phyloP scores from a whole-genome alignment of 2,329 filamentous ascomycete genomes.

The Thielaviopsis cerberus region DNA sequence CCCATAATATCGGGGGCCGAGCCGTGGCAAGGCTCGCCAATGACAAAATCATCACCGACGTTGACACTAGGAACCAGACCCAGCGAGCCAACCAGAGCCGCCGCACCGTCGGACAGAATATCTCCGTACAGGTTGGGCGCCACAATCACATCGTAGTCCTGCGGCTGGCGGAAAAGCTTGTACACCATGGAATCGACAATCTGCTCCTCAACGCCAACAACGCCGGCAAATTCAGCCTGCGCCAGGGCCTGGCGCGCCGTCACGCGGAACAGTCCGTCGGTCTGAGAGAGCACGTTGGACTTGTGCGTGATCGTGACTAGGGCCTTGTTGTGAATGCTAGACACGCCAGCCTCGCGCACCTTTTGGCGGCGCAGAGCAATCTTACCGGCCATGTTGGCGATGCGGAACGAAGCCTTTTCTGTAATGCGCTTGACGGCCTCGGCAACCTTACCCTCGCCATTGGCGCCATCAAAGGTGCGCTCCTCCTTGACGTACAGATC shows the following conservation, averaged over 20 bases:
- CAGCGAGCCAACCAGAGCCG: slow-evolving; percentile 76
- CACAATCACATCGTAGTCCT: slow-evolving; percentile 92
- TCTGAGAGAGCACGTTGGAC: slow-evolving; percentile 90
- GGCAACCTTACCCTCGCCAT: slow-evolving; percentile 60
- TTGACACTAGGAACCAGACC: slow-evolving; percentile 90
- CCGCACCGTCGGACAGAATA: slow-evolving; percentile 86
- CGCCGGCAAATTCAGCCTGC: slow-evolving; percentile 38
- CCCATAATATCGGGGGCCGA: slow-evolving; percentile 92
- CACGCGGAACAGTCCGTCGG: slow-evolving; percentile 83
- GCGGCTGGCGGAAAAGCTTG: slow-evolving; percentile 93
- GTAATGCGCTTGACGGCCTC: slow-evolving; percentile 97
- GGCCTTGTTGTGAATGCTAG: slow-evolving; percentile 46
- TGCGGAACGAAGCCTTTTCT: slow-evolving; percentile 65
- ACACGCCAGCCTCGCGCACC: slow-evolving; percentile 41
- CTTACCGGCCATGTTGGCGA: slow-evolving; percentile 83
- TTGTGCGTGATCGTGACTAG: slow-evolving; percentile 97
- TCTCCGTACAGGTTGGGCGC: slow-evolving; percentile 96
- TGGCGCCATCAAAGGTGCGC: slow-evolving; percentile 54
- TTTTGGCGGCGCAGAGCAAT: slow-evolving; percentile 77
- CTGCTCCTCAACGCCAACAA: slow-evolving; percentile 70
- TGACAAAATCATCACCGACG: slow-evolving; percentile 83
- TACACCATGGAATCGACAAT: slow-evolving; percentile 99
- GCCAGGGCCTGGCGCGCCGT: slow-evolving; percentile 58
- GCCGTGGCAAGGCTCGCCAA: slow-evolving; percentile 95
- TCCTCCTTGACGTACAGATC: slow-evolving; percentile 98